A percentile compares a stretch with the other conserved stretches of the same genome.
Evolutionary conservation across 306 rosid species (phyloP).

Genomic region (Elaeagnus macrophylla): DNA sequence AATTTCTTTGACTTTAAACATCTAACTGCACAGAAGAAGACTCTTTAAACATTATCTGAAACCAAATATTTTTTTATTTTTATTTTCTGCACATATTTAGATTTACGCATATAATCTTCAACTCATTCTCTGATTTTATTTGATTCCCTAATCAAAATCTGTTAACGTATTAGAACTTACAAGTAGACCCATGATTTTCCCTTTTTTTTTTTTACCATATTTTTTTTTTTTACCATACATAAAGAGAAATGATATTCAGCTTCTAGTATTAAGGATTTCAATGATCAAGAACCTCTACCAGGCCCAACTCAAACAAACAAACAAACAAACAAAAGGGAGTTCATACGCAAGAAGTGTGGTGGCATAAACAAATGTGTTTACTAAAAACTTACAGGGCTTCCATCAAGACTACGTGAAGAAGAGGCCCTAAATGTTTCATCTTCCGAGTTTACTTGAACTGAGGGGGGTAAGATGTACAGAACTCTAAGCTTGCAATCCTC

Average conservation of each 20-base stretch:
- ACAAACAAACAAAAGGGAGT: background rate
- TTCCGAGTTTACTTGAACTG: constrained; percentile 49
- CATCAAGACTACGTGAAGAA: constrained; percentile 35
- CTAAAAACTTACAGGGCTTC: constrained; percentile 52
- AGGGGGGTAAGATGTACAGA: constrained; percentile 35
- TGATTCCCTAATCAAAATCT: too few species aligned
- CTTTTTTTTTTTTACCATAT: background rate
- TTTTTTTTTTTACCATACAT: background rate
- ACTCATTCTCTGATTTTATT: too few species aligned
- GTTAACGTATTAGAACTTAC: background rate
- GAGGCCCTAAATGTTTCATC: constrained; percentile 37
- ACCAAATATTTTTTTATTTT: background rate
- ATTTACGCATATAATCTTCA: too few species aligned
- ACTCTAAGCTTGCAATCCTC: constrained; percentile 92
- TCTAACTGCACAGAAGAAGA: background rate
- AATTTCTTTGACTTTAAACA: too few species aligned
- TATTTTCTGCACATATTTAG: too few species aligned
- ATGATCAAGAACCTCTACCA: constrained; percentile 1
- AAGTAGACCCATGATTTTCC: background rate
- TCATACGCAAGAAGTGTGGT: background rate
- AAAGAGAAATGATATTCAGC: constrained; percentile 3
- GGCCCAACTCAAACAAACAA: background rate
- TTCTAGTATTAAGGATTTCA: background rate
- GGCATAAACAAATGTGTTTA: background rate
- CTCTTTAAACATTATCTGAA: background rate